phyloP scores from a whole-genome alignment of 148 eudicot species.

The Gaultheria prostrata region DNA sequence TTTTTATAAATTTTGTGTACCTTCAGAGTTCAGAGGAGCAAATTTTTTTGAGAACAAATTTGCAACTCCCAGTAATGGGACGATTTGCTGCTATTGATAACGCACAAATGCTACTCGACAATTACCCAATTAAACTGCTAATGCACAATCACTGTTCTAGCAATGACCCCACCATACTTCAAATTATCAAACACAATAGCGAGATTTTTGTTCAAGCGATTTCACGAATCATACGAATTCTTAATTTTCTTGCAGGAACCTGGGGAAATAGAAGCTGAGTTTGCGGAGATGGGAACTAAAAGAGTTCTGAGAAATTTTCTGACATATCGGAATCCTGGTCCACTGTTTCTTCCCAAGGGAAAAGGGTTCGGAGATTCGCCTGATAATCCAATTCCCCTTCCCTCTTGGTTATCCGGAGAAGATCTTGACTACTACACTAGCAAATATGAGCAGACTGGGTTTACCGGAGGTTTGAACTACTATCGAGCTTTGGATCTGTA shows the following conservation, averaged over 20 bases:
- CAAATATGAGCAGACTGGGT: constrained; percentile 33
- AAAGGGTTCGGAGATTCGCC: constrained; percentile 32
- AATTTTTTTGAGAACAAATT: background rate
- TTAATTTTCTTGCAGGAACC: constrained; percentile 30
- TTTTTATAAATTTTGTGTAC: background rate
- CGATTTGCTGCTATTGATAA: background rate
- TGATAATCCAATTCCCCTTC: constrained; percentile 18
- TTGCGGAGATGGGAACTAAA: constrained; percentile 29
- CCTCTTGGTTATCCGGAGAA: constrained; percentile 41
- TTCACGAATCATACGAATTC: background rate
- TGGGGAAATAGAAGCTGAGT: constrained; percentile 44
- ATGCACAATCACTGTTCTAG: background rate
- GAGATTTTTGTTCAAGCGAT: background rate
- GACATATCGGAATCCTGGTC: constrained; percentile 26
- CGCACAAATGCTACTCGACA: background rate
- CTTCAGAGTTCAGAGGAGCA: background rate
- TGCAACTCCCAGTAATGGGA: background rate
- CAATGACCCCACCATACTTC: background rate
- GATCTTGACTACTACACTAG: constrained; percentile 36
- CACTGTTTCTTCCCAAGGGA: constrained; percentile 35
- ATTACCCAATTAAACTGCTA: background rate
- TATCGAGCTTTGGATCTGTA: constrained; percentile 43
- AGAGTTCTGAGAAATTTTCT: constrained; percentile 30
- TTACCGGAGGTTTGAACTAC: constrained; percentile 43
- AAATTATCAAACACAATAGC: background rate